These are phyloP conservation scores for Cladosporium sp. DNA, from an alignment of 2,329 filamentous ascomycete species.

Conservation along the genomic window DNA sequence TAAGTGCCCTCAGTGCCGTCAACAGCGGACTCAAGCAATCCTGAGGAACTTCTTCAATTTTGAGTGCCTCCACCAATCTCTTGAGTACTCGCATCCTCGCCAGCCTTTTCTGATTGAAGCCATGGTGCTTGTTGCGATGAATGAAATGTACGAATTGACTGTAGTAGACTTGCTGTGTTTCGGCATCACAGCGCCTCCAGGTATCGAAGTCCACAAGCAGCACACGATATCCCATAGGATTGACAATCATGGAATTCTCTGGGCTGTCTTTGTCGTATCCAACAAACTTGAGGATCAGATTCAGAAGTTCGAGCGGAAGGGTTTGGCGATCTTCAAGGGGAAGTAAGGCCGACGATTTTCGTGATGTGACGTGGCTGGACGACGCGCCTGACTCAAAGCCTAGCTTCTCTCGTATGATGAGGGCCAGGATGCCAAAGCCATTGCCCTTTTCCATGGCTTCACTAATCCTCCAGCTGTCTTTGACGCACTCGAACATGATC, in stretches of 20 bases:
- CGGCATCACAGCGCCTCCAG: slow-evolving; percentile 76
- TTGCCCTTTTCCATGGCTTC: slow-evolving; percentile 97
- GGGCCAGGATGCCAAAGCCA: slow-evolving; percentile 84
- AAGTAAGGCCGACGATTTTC: slow-evolving; percentile 27
- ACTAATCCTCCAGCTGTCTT: slow-evolving; percentile 93
- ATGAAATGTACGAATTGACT: slow-evolving; percentile 87
- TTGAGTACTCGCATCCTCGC: slow-evolving; percentile 92
- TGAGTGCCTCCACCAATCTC: slow-evolving; percentile 83
- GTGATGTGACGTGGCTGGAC: slow-evolving; percentile 26
- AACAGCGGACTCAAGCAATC: slow-evolving; percentile 76
- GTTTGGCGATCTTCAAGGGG: slow-evolving; percentile 49
- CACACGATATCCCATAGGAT: slow-evolving; percentile 89
- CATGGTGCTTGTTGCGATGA: slow-evolving; percentile 84
- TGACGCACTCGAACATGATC: slow-evolving; percentile 81
- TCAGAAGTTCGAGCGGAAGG: slow-evolving; percentile 64
- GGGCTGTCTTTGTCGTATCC: slow-evolving; percentile 81
- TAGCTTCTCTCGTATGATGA: slow-evolving; percentile 81
- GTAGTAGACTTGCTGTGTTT: slow-evolving; percentile 87
- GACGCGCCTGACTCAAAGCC: slow-evolving; percentile 46
- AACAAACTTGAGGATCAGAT: slow-evolving; percentile 78
- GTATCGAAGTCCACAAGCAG: slow-evolving; percentile 90
- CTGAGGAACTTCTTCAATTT: slow-evolving; percentile 73
- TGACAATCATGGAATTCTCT: slow-evolving; percentile 88
- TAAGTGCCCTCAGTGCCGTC: slow-evolving; percentile 73
- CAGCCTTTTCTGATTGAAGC: slow-evolving; percentile 86